Evolutionary conservation across 108 stramenopile species (phyloP).

Genomic region (Pseudonitzschia multiseries): DNA sequence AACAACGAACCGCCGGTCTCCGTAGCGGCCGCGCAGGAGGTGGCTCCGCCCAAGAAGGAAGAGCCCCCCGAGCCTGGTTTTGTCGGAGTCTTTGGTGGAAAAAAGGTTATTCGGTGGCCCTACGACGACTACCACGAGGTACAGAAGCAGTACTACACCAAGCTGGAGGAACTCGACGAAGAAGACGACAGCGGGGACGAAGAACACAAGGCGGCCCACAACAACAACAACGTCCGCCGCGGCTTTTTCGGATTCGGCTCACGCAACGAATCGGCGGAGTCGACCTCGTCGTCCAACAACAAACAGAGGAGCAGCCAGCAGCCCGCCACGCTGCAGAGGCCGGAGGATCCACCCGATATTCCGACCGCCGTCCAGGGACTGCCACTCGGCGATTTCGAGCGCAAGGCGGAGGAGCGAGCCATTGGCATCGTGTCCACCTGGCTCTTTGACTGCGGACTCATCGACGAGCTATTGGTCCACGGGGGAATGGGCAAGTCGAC

Average conservation of each 20-base stretch:
- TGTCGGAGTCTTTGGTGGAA: constrained; percentile 30
- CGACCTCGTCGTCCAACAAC: not conserved
- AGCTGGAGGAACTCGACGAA: constrained; percentile 38
- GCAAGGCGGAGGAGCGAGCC: constrained; percentile 80
- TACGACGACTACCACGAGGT: constrained; percentile 84
- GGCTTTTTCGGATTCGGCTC: too few species aligned
- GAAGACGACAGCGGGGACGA: constrained; percentile 5
- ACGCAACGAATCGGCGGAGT: not conserved
- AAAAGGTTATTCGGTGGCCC: constrained; percentile 60
- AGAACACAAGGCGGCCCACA: constrained; percentile 1
- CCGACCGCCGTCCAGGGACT: constrained; percentile 73
- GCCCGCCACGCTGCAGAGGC: constrained; percentile 55
- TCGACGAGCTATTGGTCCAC: constrained; percentile 81
- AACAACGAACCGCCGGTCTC: not conserved
- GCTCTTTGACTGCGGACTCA: constrained; percentile 85
- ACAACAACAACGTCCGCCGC: too few species aligned
- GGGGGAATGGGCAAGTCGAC: constrained; percentile 45
- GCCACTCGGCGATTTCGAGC: constrained; percentile 74
- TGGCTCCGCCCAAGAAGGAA: not conserved
- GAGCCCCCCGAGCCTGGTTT: not conserved
- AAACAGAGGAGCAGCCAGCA: not conserved
- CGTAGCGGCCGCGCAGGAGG: not conserved
- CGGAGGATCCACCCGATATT: constrained; percentile 77
- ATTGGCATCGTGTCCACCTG: constrained; percentile 81
- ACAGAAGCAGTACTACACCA: constrained; percentile 72